A percentile compares a stretch with the other conserved stretches of the same genome.
Evolutionary conservation across 192 early-diverging fungal genomes (phyloP).

Genomic region (Diversispora epigaea): DNA sequence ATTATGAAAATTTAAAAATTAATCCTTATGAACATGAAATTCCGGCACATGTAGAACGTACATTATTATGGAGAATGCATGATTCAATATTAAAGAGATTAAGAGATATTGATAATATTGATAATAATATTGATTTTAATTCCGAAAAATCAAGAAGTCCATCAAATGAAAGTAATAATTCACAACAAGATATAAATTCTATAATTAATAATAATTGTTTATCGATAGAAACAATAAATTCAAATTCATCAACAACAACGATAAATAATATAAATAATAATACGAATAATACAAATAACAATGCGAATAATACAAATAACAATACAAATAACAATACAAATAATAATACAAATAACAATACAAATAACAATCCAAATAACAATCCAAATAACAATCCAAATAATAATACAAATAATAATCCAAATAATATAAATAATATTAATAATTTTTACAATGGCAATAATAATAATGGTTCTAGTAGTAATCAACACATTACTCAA

Average conservation of each 20-base stretch:
- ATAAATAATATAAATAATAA: no score
- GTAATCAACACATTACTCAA: neutral
- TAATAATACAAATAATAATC: no score
- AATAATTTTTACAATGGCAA: no score
- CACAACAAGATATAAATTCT: slow-evolving; percentile 7
- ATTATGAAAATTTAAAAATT: slow-evolving; percentile 36
- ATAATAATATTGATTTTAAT: slow-evolving; percentile 39
- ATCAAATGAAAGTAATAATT: slow-evolving; percentile 21
- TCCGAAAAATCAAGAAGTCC: slow-evolving; percentile 29
- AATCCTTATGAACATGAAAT: slow-evolving; percentile 42
- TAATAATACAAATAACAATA: no score
- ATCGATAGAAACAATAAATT: slow-evolving; percentile 2
- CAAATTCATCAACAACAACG: neutral
- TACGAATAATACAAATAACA: no score
- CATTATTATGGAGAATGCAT: slow-evolving; percentile 48
- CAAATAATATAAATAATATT: no score
- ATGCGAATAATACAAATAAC: no score
- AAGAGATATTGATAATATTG: slow-evolving; percentile 46
- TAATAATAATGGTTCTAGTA: no score
- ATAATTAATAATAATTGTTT: no score
- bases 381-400: no score
- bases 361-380: no score
- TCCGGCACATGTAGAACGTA: slow-evolving; percentile 45
- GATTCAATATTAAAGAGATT: slow-evolving; percentile 46
- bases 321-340: no score